phyloP scores from a whole-genome alignment of 1,139 yeast species.

The Arxiozyma slooffiae region DNA sequence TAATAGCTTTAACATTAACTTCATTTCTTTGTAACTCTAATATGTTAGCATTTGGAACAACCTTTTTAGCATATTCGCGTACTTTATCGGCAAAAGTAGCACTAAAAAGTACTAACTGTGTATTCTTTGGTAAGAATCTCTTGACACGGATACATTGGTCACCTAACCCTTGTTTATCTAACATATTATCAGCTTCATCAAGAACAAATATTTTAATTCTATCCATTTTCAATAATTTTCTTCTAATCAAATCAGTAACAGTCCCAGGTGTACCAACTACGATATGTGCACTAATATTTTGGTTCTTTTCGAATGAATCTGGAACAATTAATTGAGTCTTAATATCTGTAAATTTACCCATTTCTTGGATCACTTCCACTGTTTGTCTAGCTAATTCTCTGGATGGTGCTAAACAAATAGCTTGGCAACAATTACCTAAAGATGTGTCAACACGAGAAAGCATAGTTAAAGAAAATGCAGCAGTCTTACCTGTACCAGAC shows the following conservation, averaged over 20 bases:
- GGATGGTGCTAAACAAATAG: constrained; percentile 85
- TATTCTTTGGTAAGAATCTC: constrained; percentile 50
- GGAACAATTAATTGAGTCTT: constrained; percentile 76
- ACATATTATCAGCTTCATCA: constrained; percentile 98
- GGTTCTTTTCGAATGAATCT: constrained; percentile 50
- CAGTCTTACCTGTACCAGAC: constrained; percentile 98
- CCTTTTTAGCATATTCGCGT: constrained; percentile 64
- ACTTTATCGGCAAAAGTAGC: constrained; percentile 93
- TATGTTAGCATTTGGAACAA: constrained; percentile 87
- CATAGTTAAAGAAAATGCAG: constrained; percentile 93
- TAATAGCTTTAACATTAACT: constrained; percentile 85
- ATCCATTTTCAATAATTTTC: constrained; percentile 44
- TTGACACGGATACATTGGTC: constrained; percentile 82
- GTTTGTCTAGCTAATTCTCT: constrained; percentile 97
- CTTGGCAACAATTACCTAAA: constrained; percentile 38
- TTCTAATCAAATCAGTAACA: constrained; percentile 60
- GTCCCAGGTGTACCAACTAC: constrained; percentile 95
- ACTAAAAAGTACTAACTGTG: constrained; percentile 79
- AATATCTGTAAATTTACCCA: constrained; percentile 82
- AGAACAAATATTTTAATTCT: constrained; percentile 73
- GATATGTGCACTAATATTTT: constrained; percentile 53
- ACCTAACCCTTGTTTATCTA: constrained; percentile 82
- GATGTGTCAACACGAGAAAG: constrained; percentile 62
- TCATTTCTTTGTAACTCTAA: constrained; percentile 86
- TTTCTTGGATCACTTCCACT: constrained; percentile 71